Evolutionary conservation across 2,329 filamentous ascomycete genomes (phyloP).

Genomic region (Magnaporthales sp.): DNA sequence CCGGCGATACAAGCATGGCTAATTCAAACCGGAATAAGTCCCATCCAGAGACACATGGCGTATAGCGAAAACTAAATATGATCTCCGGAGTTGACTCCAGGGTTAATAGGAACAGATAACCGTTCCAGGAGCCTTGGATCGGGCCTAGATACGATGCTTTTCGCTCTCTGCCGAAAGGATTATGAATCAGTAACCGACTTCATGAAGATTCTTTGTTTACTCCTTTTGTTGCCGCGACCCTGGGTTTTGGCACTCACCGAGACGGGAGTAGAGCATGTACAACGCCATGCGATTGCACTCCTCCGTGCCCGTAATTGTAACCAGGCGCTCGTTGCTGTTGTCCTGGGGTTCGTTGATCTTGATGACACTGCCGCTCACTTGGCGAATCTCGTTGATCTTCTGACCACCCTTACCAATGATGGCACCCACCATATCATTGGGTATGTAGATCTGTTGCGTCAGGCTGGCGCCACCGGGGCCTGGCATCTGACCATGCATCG

Average conservation of each 20-base stretch:
- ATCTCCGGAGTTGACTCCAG: neutral
- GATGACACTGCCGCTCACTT: slow-evolving; percentile 94
- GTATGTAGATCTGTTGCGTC: slow-evolving; percentile 98
- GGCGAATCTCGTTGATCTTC: slow-evolving; percentile 98
- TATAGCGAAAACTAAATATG: neutral
- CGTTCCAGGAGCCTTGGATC: neutral
- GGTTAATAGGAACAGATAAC: neutral
- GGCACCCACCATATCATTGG: slow-evolving; percentile 98
- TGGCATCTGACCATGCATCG: slow-evolving; percentile 57
- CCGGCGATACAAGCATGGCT: neutral
- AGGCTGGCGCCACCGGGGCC: slow-evolving; percentile 52
- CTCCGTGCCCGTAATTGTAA: slow-evolving; percentile 94
- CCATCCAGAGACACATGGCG: neutral
- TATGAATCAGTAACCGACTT: slow-evolving; percentile 6
- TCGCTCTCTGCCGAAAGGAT: slow-evolving; percentile 52
- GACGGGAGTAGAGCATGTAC: slow-evolving; percentile 96
- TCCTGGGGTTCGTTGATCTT: slow-evolving; percentile 99
- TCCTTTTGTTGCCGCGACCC: neutral
- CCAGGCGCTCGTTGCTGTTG: slow-evolving; percentile 95
- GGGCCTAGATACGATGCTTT: slow-evolving; percentile 58
- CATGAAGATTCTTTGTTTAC: slow-evolving; percentile 9
- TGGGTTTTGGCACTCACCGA: slow-evolving; percentile 52
- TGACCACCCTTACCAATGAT: slow-evolving; percentile 98
- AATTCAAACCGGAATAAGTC: neutral
- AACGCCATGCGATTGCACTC: slow-evolving; percentile 99